Conservation (phyloP, 345 rosid genomes). For the Citrus unshiu region DNA sequence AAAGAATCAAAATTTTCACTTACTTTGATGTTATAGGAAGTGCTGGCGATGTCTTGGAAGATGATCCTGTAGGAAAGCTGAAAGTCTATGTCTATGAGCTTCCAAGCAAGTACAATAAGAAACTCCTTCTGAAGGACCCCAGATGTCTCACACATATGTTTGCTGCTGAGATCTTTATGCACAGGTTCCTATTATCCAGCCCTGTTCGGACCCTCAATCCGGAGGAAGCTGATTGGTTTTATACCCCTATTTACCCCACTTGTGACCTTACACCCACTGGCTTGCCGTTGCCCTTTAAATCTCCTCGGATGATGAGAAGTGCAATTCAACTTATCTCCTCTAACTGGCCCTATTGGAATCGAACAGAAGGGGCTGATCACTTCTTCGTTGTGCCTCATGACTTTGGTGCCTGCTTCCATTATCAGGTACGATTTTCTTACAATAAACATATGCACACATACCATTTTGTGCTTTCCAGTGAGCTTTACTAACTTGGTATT, state of each 20-base stretch:
- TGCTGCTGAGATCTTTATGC: constrained; percentile 95
- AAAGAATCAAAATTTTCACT: background rate
- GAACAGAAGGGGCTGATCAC: constrained; percentile 92
- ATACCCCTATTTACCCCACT: constrained; percentile 80
- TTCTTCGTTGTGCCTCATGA: constrained; percentile 96
- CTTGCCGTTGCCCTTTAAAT: constrained; percentile 88
- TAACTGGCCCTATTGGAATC: constrained; percentile 92
- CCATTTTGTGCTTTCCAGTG: background rate
- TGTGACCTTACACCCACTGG: constrained; percentile 98
- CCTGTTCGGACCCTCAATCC: constrained; percentile 88
- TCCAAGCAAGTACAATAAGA: constrained; percentile 93
- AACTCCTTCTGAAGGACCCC: constrained; percentile 86
- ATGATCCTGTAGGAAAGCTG: constrained; percentile 87
- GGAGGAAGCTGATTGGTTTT: constrained; percentile 96
- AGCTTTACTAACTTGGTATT: background rate
- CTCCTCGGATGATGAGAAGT: constrained; percentile 95
- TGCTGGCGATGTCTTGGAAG: constrained; percentile 96
- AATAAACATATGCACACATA: background rate
- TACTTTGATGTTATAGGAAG: constrained; percentile 55
- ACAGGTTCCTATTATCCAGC: constrained; percentile 82
- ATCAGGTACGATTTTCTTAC: constrained; percentile 47
- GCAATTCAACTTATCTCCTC: constrained; percentile 79
- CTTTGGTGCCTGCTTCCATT: constrained; percentile 95
- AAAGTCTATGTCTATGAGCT: constrained; percentile 90
- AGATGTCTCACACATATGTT: constrained; percentile 96